Conservation (phyloP, 1,139 yeast genomes). For the Suhomyces bokatorum region DNA sequence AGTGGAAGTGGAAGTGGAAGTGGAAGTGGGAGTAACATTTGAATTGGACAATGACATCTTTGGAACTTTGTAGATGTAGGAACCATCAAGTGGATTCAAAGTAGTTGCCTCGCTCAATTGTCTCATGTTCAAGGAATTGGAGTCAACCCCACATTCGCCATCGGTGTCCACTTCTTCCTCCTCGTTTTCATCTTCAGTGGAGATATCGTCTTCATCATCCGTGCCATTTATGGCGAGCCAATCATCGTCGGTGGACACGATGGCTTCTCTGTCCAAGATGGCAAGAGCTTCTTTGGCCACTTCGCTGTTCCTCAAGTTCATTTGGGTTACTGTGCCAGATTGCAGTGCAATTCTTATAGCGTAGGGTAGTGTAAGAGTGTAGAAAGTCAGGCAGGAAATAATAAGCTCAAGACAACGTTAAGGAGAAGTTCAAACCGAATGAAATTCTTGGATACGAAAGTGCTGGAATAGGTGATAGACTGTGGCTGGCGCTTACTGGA, state of each 20-base stretch:
- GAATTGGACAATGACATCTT: conserved; percentile 5
- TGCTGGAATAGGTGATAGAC: neutral
- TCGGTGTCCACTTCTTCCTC: conserved; percentile 5
- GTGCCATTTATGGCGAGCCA: conserved; percentile 5
- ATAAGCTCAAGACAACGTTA: neutral
- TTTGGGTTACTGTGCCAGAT: neutral
- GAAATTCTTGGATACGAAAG: no score
- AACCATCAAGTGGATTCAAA: conserved; percentile 6
- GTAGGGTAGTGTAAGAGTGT: no score
- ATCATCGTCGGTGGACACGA: conserved; percentile 18
- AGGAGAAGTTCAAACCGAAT: no score
- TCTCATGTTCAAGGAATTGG: neutral
- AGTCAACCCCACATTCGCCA: conserved; percentile 3
- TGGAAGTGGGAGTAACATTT: neutral
- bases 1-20: no score
- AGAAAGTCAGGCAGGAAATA: neutral
- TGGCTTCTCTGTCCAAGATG: conserved; percentile 13
- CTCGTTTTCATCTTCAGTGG: conserved; percentile 9
- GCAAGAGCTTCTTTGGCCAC: conserved; percentile 6
- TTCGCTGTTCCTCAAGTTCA: conserved; percentile 10
- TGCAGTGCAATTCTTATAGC: neutral
- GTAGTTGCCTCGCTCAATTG: conserved; percentile 3
- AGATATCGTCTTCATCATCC: conserved; percentile 6
- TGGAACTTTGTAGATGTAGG: conserved; percentile 15
- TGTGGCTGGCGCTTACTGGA: neutral